Evolutionary conservation across 2,329 filamentous ascomycete genomes (phyloP), one percentile per base, ranked within the genome.

Genomic region (Venturia asperata): DNA sequence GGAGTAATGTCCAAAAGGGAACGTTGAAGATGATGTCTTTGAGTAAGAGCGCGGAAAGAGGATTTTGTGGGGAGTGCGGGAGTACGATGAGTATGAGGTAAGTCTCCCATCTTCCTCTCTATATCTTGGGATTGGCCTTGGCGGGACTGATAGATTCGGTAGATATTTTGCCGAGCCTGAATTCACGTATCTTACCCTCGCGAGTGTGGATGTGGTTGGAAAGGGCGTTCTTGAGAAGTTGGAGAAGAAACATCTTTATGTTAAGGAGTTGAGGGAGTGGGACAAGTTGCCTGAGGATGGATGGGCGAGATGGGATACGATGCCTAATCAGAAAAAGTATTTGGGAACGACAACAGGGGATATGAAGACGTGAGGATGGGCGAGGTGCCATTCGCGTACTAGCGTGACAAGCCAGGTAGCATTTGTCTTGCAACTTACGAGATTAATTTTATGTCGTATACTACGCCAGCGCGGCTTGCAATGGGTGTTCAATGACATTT

Each of bases 241-340:
- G 34, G 17, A 24, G 58, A 41, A 41, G 58, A 61, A 61, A 21
- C 58, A 61, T 61, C 34, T 61, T 42, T 61, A 37, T 61, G 58
- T 61, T 6, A 42, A 17, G 58, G 34, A 42, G 19, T 4, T 43
- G 21, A 19, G 37, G 34, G 17, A 15, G 34, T 61, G 58, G 58
- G 34, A 41, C 42, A 15, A 4, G 4, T 21, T 61, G 19, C 58
- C 58, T 43, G 41, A 61, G 41, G 58, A 61, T 61, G 58, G 58
- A 27, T 41, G 34, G 58, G 1, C 15, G 58, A 61, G 58, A 15
- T 41, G 41, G 58, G 58, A 61, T 41, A 43, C 34, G 11, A 61
- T 61, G 58, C 34, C 37, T 61, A 27, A 27, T 41, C 3, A 61
- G 34, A 37, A 19, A 13, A 17, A 43, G 34, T 61, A 41, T 41